Base-by-base conservation (phyloP, 2,329 filamentous ascomycete genomes). In the Calonectria hongkongensis region DNA sequence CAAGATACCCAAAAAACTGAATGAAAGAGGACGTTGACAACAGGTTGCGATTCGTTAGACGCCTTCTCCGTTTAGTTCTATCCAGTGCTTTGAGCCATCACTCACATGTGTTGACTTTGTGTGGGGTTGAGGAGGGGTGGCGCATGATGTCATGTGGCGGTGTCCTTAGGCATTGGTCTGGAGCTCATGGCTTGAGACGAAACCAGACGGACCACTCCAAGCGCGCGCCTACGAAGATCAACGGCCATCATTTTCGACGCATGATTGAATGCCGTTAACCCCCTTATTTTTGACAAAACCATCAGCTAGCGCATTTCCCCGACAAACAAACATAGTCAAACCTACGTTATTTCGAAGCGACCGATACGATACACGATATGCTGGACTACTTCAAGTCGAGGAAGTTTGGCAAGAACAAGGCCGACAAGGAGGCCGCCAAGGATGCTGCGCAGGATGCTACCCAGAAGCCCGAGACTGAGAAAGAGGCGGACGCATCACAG, bases 361-460 rank as follows among this genome's bases (percentile, higher is more conserved):
- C 43, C 21, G 60, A 41, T 33, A 47, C 41, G 33, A 60, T 28
- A 70, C 25, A 21, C 33, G 16, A 69, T 62, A 93, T 93, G 92
- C 80, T 93, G 73, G 90, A 93, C 82, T 92, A 91, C 82, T 89
- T 93, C 76, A 84, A 87, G 43, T 89, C 88, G 85, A 92, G 90
- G 81, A 93, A 92, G 81, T 84, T 88, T 79, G 92, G 92, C 84
- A 91, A 92, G 83, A 84, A 89, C 80, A 87, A 86, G 77, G 87
- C 85, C 2, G 86, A 90, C 71, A 89, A 90, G 72, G 83, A 83
- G 18, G 82, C 81, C 33, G 78, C 74, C 33, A 74, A 79, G 30
- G 72, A 80, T 66, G 73, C 58, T 10, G 25, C 58, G 8, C 13
- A 63, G 41, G 41, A 47, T 15, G n/a, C 75, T 47, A 76, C 77